These are phyloP conservation scores for Gynostemma pentaphyllum DNA, from an alignment of 306 rosid genomes.

Conservation along the genomic window DNA sequence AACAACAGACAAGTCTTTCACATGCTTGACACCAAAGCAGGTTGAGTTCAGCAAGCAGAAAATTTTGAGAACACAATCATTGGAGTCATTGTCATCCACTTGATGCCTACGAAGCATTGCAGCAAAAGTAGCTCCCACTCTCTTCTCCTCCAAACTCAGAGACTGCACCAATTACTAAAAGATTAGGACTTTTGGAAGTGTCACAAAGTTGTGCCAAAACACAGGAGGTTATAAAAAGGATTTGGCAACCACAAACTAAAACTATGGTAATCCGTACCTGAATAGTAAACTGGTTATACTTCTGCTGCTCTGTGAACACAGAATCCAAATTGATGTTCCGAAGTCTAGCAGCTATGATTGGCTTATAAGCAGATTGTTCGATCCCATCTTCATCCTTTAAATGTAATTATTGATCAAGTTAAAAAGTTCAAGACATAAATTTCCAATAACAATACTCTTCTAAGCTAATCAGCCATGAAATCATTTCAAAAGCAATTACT, in stretches of 20 bases:
- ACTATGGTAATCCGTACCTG: slow-evolving; percentile 36
- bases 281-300: slow-evolving; percentile 45
- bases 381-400: slow-evolving; percentile 56
- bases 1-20: slow-evolving; percentile 60
- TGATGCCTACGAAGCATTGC: slow-evolving; percentile 88
- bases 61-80: slow-evolving; percentile 53
- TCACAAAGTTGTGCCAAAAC: background rate
- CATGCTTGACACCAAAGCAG: slow-evolving; percentile 51
- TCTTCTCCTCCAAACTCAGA: slow-evolving; percentile 69
- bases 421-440: background rate
- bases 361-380: slow-evolving; percentile 37
- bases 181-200: slow-evolving; percentile 1
- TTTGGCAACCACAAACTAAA: background rate
- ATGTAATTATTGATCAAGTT: slow-evolving; percentile 2
- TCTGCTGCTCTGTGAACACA: slow-evolving; percentile 46
- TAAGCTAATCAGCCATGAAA: too few relatives aligned
- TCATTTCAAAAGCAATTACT: too few relatives aligned
- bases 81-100: slow-evolving; percentile 34
- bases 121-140: slow-evolving; percentile 90
- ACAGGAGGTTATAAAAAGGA: background rate
- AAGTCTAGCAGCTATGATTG: slow-evolving; percentile 49
- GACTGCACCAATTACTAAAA: slow-evolving; percentile 33
- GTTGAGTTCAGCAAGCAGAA: slow-evolving; percentile 42
- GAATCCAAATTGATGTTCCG: slow-evolving; percentile 47
- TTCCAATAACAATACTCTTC: background rate